Evolutionary conservation across 306 rosid species (phyloP), one percentile per base, ranked within the genome.

Genomic region (Citrullus mucosospermus): DNA sequence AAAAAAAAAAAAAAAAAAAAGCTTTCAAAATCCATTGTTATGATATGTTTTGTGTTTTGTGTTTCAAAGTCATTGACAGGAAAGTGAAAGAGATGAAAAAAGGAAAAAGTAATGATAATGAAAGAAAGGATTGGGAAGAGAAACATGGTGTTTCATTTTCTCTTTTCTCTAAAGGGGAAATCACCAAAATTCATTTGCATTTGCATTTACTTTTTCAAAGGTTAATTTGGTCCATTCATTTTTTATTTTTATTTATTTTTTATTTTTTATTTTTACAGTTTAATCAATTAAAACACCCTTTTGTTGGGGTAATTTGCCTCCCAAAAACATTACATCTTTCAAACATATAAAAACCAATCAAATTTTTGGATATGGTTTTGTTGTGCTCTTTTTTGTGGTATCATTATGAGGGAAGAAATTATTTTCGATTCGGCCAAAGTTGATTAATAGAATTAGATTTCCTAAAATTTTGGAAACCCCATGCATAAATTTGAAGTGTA

Each of bases 61-160:
- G 51, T 66, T 5, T 9, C 16, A 3, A 74, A 48, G 78, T 30
- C 9, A 53, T 30, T 74, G 79, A 56, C 53, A 56, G n/a, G 34
- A 75, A 57, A 78, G 58, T 16, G 28, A 78, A 15, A 61, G 73
- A 61, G 44, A 44, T 16, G 14, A 2, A 20, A 39, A 68, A 39
- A 75, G 41, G 41, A 22, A 84, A 71, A 39, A 87, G 92, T 86
- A 75, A 73, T 85, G 36, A 76, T 56, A 80, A 86, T 66, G 83
- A 85, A 87, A 80, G 90, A 89, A 87, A 90, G 81, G 78, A 77
- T 78, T 76, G 80, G 76, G 66, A 83, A 78, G 78, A 54, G 91
- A 88, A 89, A 85, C 96, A 89, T n/a, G 41, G 54, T 83, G 91
- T 88, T 89, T 88, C 85, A 79, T 85, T 78, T 81, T 82, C 87